A percentile compares a stretch with the other conserved stretches of the same genome.
Evolutionary conservation across 129 eudicot genomes (phyloP).

Genomic region (Heracleum sosnowskyi): DNA sequence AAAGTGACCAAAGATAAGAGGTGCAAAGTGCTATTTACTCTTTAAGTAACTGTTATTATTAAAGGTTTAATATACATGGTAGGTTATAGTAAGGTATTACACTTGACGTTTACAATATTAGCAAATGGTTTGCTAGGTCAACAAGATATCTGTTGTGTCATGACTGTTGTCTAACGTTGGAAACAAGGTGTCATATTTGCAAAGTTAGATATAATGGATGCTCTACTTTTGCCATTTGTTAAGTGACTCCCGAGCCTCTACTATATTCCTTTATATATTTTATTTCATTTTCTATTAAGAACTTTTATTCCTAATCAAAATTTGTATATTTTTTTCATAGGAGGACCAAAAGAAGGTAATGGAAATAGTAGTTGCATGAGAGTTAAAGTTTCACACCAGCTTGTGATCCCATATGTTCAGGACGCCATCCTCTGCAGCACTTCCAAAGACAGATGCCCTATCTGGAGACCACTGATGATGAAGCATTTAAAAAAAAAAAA

Average conservation of each 20-base stretch:
- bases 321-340: background rate
- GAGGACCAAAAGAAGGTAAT: background rate
- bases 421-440: constrained; percentile 86
- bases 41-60: no score
- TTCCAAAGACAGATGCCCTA: constrained; percentile 87
- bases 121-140: no score
- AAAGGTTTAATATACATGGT: no score
- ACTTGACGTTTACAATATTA: no score
- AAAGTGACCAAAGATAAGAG: no score
- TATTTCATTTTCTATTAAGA: background rate
- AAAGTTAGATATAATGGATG: background rate
- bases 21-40: no score
- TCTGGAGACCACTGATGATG: constrained; percentile 89
- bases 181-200: background rate
- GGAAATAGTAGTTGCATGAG: background rate
- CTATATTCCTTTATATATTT: background rate
- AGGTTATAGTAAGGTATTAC: no score
- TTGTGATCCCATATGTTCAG: constrained; percentile 78
- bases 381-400: constrained; percentile 37
- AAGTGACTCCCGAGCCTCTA: background rate
- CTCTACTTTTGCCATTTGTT: background rate
- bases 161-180: no score
- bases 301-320: background rate
- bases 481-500: background rate
- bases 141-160: no score